Evolutionary conservation across 768 basidiomycete genomes (phyloP).

Genomic region (Infundibulicybe gibba): DNA sequence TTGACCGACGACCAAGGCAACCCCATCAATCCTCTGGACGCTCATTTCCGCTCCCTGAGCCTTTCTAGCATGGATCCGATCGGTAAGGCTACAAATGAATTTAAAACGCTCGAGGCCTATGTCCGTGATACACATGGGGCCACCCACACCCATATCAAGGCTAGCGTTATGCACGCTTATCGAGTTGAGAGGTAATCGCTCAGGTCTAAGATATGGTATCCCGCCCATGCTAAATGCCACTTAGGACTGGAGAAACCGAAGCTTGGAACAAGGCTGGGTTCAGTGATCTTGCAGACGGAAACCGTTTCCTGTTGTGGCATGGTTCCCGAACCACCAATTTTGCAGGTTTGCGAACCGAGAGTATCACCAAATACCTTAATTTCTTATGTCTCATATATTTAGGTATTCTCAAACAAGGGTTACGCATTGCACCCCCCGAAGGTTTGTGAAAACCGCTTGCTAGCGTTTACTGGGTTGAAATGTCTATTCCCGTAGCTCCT

Average conservation of each 20-base stretch:
- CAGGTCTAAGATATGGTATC: not conserved
- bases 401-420: slow-evolving; percentile 59
- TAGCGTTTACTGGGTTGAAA: not conserved
- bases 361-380: not conserved
- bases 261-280: slow-evolving; percentile 45
- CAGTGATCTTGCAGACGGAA: slow-evolving; percentile 38
- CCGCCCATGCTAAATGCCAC: not conserved
- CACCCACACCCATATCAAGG: slow-evolving; percentile 45
- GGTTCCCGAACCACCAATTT: slow-evolving; percentile 63
- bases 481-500: slow-evolving; percentile 30
- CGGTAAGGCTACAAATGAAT: slow-evolving; percentile 35
- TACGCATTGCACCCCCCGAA: slow-evolving; percentile 65
- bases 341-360: slow-evolving; percentile 32
- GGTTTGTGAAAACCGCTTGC: slow-evolving; percentile 22
- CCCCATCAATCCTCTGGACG: slow-evolving; percentile 53
- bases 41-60: slow-evolving; percentile 48
- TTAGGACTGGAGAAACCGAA: slow-evolving; percentile 21
- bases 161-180: slow-evolving; percentile 44
- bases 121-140: slow-evolving; percentile 51
- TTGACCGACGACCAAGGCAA: slow-evolving; percentile 39
- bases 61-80: slow-evolving; percentile 52
- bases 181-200: slow-evolving; percentile 45
- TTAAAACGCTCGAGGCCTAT: slow-evolving; percentile 42
- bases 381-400: not conserved
- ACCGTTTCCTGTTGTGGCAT: slow-evolving; percentile 60